Evolutionary conservation across 192 early-diverging fungal genomes (phyloP), one percentile per base, ranked within the genome.

Genomic region (Mortierella claussenii): DNA sequence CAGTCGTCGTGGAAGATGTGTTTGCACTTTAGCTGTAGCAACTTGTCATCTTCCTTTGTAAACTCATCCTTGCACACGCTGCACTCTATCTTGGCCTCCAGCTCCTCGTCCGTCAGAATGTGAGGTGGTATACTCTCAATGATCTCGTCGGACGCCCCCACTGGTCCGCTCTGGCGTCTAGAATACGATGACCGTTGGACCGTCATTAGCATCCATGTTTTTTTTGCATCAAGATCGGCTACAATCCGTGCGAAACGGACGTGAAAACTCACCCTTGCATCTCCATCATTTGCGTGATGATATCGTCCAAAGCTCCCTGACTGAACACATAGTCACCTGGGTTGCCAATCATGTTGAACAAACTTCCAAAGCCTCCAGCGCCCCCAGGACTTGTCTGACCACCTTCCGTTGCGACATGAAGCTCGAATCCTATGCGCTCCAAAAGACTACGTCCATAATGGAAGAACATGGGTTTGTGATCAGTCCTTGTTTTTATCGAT

Each of bases 61-160:
- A 92, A 97, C 52, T 96, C 92, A 52, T 97, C 97, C 81, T 95
- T 94, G 66, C 96, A 98, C 4, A 98, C 88, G 13, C 92, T 82
- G 61, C 96, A 97, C 42, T 96, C 93, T 21, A 78, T 61, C 46
- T 94, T 89, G 56, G 86, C 79, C 18, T 78, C 90, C 27, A 76
- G 58, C 37, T 70, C 65, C 15, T 63, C 63, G 27, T 28, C 15
- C 17, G 63, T 65, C 15, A 81, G 59, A 23, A 32, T 55, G 55
- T 65, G 61, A 15, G 28, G 65, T 2, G 84, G 89, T 55, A 98
- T 83, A 3, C 82, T 68, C 1, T 86, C 70, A 45, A 98, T 94
- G 20, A 86, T 74, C 21, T 92, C 89, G 0, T 94, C 90, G 5
- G 93, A 81, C 0, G 95, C 92, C 28, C 93, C 92, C 10, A 93